Evolutionary conservation across 352 stramenopile genomes (phyloP), one percentile per base, ranked within the genome.

Genomic region (Elongisporangium prolatum): DNA sequence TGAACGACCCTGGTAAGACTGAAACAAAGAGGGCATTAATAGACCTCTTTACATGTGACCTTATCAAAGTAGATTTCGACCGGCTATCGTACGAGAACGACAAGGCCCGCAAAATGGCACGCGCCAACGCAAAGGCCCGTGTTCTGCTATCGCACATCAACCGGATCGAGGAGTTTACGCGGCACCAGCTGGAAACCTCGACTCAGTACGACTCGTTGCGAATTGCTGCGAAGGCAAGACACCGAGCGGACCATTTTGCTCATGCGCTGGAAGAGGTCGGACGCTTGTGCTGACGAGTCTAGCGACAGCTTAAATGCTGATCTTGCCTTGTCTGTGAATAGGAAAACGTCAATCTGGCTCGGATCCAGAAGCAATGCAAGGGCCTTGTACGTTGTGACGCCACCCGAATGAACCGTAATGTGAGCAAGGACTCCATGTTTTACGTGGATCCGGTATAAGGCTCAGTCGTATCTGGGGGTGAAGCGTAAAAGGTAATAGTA

Each of bases 371-470:
- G 47, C 67, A 77, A 48, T 56, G 69, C 56, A 88, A 85, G 44
- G 73, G 65, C 1, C 65, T 83, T 14, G n/a, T 79, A 0, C 17
- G 57, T 0, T 77, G 61, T 1, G 56, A 69, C 14, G 54, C 56
- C 40, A 67, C 65, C 17, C 64, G 55, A 21, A 61, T 60, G 28
- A 71, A 77, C 10, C 67, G 60, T 24, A 77, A 70, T 47, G 70
- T 77, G 48, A 88, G 78, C 59, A 76, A 71, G 38, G 69, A 85
- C 53, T 88, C 75, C 14, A 86, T 88, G 74, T 86, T 88, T 56
- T 86, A 75, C 61, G 63, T 77, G 28, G 60, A 74, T 8, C 54
- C 60, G 10, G 40, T 40, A 24, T 54, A 50, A 44, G 34, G 10
- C 28, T 11, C 2, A 44, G 10, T 17, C 11, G 34, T 44, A 16